phyloP scores from a whole-genome alignment of 345 rosid genomes.

The Trapa bicornis region DNA sequence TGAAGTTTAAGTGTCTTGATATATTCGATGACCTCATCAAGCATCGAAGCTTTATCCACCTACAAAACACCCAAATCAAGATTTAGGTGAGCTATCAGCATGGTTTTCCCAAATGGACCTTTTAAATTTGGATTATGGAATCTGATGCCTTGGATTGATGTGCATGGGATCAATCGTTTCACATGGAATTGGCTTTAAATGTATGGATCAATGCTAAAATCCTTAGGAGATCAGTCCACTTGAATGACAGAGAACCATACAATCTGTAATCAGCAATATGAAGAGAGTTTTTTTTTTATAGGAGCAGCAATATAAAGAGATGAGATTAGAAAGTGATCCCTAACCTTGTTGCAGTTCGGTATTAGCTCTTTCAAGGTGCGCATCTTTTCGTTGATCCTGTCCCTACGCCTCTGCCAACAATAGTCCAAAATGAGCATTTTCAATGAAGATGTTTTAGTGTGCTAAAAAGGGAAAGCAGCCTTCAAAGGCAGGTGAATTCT shows the following conservation, averaged over 20 bases:
- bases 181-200: neutral
- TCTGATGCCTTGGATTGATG: no score
- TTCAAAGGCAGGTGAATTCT: neutral
- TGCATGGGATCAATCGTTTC: neutral
- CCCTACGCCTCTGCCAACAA: constrained; percentile 67
- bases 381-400: constrained; percentile 93
- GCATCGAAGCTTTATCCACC: constrained; percentile 99
- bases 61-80: constrained; percentile 16
- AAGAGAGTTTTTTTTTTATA: no score
- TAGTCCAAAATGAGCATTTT: neutral
- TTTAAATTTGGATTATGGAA: no score
- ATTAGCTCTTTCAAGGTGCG: constrained; percentile 86
- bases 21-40: constrained; percentile 93
- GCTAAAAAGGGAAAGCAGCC: neutral
- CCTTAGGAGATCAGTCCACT: neutral
- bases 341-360: constrained; percentile 89
- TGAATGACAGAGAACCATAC: neutral
- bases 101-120: neutral
- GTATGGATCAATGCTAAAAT: neutral
- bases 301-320: neutral
- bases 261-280: neutral
- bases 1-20: constrained; percentile 80
- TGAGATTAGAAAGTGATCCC: neutral
- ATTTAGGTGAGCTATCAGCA: neutral
- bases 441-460: neutral